phyloP scores from a whole-genome alignment of 768 basidiomycete genomes.

The Tylopilus rubrobrunneus region DNA sequence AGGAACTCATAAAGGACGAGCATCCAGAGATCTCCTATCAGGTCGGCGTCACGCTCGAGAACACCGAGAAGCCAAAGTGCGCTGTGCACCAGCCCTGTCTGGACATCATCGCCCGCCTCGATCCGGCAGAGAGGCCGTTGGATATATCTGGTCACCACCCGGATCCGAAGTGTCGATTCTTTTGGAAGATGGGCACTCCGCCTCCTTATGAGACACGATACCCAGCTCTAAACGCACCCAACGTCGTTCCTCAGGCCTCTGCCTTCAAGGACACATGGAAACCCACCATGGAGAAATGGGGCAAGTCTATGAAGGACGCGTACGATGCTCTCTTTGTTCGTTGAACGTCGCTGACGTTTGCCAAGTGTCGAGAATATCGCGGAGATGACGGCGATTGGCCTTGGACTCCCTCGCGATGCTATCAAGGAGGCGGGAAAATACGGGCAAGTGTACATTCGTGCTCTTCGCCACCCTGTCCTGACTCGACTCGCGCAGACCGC shows the following conservation, averaged over 20 bases:
- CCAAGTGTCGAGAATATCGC: constrained; percentile 79
- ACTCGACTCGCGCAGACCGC: constrained; percentile 47
- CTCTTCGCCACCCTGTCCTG: background rate
- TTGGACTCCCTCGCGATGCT: constrained; percentile 65
- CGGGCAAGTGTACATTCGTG: constrained; percentile 48
- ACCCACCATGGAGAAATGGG: constrained; percentile 80
- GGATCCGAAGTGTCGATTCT: constrained; percentile 95
- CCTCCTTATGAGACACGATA: constrained; percentile 79
- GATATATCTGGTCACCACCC: constrained; percentile 78
- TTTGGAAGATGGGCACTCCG: constrained; percentile 75
- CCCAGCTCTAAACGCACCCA: constrained; percentile 73
- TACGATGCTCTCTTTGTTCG: constrained; percentile 35
- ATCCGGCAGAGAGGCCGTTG: constrained; percentile 76
- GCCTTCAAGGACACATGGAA: constrained; percentile 63
- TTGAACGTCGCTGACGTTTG: constrained; percentile 4
- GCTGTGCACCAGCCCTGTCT: constrained; percentile 82
- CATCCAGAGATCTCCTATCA: constrained; percentile 87
- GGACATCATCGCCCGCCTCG: constrained; percentile 70
- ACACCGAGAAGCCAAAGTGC: constrained; percentile 90
- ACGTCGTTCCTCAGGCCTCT: constrained; percentile 70
- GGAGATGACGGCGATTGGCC: constrained; percentile 82
- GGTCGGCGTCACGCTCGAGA: constrained; percentile 92
- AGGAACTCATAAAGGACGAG: constrained; percentile 67
- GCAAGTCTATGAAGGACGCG: constrained; percentile 83
- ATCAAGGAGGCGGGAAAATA: constrained; percentile 81